phyloP scores from a whole-genome alignment of 2,329 filamentous ascomycete species.

The Xylaria arbuscula region DNA sequence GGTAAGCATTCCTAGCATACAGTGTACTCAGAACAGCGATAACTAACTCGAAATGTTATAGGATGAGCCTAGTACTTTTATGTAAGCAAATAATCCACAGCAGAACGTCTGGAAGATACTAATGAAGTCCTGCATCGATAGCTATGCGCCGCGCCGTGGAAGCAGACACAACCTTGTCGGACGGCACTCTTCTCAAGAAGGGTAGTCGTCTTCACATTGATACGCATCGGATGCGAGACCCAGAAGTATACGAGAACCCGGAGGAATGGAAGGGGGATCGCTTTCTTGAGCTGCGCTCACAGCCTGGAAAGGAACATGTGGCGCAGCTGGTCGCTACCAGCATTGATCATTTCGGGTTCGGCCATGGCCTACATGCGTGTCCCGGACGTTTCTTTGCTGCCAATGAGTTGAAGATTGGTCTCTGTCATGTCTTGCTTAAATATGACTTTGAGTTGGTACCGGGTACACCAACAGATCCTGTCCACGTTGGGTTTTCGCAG shows the following conservation, averaged over 20 bases:
- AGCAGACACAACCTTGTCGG: conserved; percentile 37
- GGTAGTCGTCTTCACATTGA: conserved; percentile 41
- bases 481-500: conserved; percentile 16
- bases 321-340: conserved; percentile 50
- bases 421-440: conserved; percentile 44
- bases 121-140: conserved; percentile 12
- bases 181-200: conserved; percentile 42
- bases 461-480: conserved; percentile 6
- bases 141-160: conserved; percentile 41
- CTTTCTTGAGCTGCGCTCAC: conserved; percentile 40
- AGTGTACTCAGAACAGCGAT: neutral
- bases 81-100: conserved; percentile 34
- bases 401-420: conserved; percentile 50
- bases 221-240: conserved; percentile 42
- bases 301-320: conserved; percentile 38
- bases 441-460: conserved; percentile 45
- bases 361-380: conserved; percentile 52
- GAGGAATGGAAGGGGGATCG: conserved; percentile 42
- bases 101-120: neutral
- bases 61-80: conserved; percentile 45
- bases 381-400: conserved; percentile 50
- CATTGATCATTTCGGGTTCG: conserved; percentile 50
- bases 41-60: neutral
- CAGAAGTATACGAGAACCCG: conserved; percentile 41
- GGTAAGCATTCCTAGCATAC: neutral